Percentiles rank a stretch among this genome's conserved stretches.
Evolutionary conservation across 116 monocot species (phyloP).

Genomic region (Dioscorea cayenensis): DNA sequence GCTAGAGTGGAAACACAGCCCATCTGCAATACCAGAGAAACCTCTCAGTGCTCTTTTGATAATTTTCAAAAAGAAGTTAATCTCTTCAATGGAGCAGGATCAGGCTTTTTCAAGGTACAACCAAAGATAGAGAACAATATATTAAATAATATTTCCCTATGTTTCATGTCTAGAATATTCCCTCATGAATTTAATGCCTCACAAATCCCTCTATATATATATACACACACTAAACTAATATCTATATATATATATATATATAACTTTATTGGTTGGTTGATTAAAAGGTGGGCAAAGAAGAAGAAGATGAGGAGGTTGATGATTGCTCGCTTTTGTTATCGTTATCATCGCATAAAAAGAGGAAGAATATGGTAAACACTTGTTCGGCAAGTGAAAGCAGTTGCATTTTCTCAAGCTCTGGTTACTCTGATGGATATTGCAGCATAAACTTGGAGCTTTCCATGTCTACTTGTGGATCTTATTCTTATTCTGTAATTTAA

Average conservation of each 20-base stretch:
- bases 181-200: too few species aligned
- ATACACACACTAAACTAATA: too few species aligned
- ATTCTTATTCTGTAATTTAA: neutral
- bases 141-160: too few species aligned
- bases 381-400: neutral
- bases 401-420: slow-evolving; percentile 9
- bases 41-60: slow-evolving; percentile 33
- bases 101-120: slow-evolving; percentile 18
- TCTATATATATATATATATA: too few species aligned
- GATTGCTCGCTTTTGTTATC: neutral
- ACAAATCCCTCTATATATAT: too few species aligned
- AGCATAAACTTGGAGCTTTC: slow-evolving; percentile 57
- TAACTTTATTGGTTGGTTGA: neutral
- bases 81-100: slow-evolving; percentile 4
- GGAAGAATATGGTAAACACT: neutral
- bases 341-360: neutral
- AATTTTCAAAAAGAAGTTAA: slow-evolving; percentile 35
- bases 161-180: too few species aligned
- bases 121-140: neutral
- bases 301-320: neutral
- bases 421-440: slow-evolving; percentile 5
- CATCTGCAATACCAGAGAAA: slow-evolving; percentile 6
- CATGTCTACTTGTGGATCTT: slow-evolving; percentile 51
- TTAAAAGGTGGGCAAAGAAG: neutral
- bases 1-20: neutral